Percentiles rank a stretch among this genome's conserved stretches.
These are phyloP conservation scores for Castanea sativa DNA, from an alignment of 306 rosid species.

Conservation along the genomic window DNA sequence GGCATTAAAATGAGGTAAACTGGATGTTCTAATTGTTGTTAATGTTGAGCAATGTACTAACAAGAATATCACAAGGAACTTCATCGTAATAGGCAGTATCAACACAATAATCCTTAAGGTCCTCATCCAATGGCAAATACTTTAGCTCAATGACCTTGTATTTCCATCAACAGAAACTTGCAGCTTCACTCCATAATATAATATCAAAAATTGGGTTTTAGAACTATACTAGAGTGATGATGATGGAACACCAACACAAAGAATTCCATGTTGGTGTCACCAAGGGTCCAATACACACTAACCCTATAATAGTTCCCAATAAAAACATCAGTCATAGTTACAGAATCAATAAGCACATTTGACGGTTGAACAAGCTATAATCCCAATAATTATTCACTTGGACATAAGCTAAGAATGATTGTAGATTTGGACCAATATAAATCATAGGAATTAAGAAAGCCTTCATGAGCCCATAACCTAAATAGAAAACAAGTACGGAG, in stretches of 20 bases:
- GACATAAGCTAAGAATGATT: conserved; percentile 20
- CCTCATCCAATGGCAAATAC: not conserved
- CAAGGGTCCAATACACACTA: conserved; percentile 77
- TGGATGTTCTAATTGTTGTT: not conserved
- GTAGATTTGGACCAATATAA: conserved; percentile 35
- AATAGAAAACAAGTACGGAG: conserved; percentile 10
- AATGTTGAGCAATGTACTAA: not conserved
- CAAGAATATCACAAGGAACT: not conserved
- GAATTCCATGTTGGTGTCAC: conserved; percentile 88
- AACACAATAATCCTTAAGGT: not conserved
- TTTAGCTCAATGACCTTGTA: conserved; percentile 25
- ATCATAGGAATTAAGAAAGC: conserved; percentile 23
- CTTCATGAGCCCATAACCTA: conserved; percentile 28
- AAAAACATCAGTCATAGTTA: conserved; percentile 71
- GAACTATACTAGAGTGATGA: conserved; percentile 91
- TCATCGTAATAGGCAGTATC: not conserved
- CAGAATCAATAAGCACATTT: conserved; percentile 47
- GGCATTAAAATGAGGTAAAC: not conserved
- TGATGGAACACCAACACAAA: conserved; percentile 93
- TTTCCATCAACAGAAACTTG: conserved; percentile 34
- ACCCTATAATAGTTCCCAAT: conserved; percentile 90
- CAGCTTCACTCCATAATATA: conserved; percentile 48
- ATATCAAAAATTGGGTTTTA: conserved; percentile 66
- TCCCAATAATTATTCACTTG: conserved; percentile 44
- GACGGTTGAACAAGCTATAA: conserved; percentile 54